Base-by-base conservation (phyloP, 495 filamentous ascomycete genomes). In the Neurospora africana region DNA sequence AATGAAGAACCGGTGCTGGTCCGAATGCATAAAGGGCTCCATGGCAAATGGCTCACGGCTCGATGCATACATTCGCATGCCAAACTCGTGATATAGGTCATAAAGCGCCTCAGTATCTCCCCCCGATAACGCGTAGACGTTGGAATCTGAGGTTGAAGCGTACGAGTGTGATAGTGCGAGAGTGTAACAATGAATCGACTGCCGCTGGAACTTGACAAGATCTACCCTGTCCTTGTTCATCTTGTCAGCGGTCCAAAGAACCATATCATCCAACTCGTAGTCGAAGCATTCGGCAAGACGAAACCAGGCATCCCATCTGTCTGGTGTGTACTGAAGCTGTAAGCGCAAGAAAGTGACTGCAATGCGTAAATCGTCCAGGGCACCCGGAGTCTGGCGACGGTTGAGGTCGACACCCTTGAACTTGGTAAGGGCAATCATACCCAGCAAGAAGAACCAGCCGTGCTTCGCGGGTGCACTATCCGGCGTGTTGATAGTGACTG, bases 231-330 rank as follows among this genome's bases (percentile, higher is more conserved):
- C 90, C 78, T 92, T 94, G 80, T 98, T 98, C 78, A 98, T 89
- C 77, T 96, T 96, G 70, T 99, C 96, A 5, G 95, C 92, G n/a
- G 89, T 90, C 95, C 96, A 98, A 7, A 94, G 90, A 13, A 96
- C 91, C 3, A 91, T 88, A 77, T 99, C 96, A 72, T 99, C 96
- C 67, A 98, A 81, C 77, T 96, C 92, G 33, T 90, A 89, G 78
- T 98, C 95, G 78, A 95, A 96, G 30, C 92, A 91, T 75, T 99
- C 95, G 13, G 91, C 95, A 7, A 98, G 85, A 68, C 95, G 89
- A 79, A 95, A 98, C 96, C 95, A 99, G 0, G 94, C 90, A 79
- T 98, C 94, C 95, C 95, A 99, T 68, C 90, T 89, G 36, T 94
- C 91, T 2, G 89, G 88, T 19, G 89, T 91, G 78, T 93, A 93